phyloP scores from a whole-genome alignment of 2,329 filamentous ascomycete species.

The Colletotrichum chrysophilum region DNA sequence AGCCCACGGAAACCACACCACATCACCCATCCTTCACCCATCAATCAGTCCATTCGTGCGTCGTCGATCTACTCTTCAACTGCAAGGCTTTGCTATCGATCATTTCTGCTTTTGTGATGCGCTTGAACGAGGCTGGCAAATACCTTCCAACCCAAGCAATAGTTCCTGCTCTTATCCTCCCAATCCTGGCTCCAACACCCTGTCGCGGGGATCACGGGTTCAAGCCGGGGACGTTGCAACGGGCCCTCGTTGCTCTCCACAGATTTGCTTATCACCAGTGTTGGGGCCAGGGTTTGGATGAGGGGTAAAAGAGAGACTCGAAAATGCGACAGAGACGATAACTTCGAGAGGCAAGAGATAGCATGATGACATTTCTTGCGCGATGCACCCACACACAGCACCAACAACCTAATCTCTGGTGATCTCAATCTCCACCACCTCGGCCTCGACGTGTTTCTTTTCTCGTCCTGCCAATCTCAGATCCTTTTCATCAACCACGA shows the following conservation, averaged over 20 bases:
- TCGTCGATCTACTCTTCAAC: neutral
- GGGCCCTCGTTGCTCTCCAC: neutral
- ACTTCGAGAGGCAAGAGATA: neutral
- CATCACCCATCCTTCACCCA: neutral
- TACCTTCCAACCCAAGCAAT: neutral
- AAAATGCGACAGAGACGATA: neutral
- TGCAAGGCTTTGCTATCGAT: neutral
- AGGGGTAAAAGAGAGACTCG: neutral
- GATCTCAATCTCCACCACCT: neutral
- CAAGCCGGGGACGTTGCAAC: neutral
- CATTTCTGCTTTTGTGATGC: neutral
- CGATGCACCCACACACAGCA: neutral
- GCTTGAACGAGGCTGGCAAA: neutral
- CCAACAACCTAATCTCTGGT: neutral
- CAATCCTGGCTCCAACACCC: neutral
- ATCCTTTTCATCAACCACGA: neutral
- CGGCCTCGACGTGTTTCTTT: neutral
- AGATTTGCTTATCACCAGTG: neutral
- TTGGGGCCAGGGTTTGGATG: neutral
- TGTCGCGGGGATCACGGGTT: neutral
- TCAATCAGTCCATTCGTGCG: constrained; percentile 1
- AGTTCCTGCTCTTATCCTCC: neutral
- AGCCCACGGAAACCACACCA: constrained; percentile 5
- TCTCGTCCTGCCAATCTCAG: neutral
- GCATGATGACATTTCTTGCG: neutral